phyloP scores from a whole-genome alignment of 2,329 filamentous ascomycete genomes.

The Bertia moriformis region DNA sequence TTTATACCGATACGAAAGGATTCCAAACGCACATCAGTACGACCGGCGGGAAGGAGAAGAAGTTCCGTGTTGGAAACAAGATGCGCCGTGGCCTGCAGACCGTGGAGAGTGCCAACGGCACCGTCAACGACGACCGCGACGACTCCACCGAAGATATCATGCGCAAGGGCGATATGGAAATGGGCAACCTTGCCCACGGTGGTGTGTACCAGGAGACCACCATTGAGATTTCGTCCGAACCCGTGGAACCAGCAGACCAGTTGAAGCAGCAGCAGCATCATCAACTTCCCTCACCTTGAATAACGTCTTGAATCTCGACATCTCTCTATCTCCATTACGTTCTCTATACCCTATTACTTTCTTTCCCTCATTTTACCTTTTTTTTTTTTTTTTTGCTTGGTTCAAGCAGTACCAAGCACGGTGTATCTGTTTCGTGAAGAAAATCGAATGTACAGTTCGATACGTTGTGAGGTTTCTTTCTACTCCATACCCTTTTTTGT shows the following conservation, averaged over 20 bases:
- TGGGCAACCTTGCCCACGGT: constrained; percentile 14
- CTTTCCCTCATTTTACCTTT: too few relatives aligned
- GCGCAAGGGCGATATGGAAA: constrained; percentile 7
- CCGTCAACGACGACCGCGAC: constrained; percentile 18
- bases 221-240: constrained; percentile 19
- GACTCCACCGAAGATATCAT: constrained; percentile 28
- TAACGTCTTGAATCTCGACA: too few relatives aligned
- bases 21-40: background rate
- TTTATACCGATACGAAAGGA: constrained; percentile 5
- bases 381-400: too few relatives aligned
- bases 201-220: constrained; percentile 26
- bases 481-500: too few relatives aligned
- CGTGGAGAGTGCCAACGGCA: constrained; percentile 14
- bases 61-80: background rate
- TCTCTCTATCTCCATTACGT: too few relatives aligned
- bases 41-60: background rate
- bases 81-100: background rate
- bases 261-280: too few relatives aligned
- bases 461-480: too few relatives aligned
- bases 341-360: too few relatives aligned
- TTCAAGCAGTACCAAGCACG: too few relatives aligned
- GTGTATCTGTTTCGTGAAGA: too few relatives aligned
- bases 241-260: constrained; percentile 12
- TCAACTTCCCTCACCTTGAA: too few relatives aligned
- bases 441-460: too few relatives aligned